phyloP scores from a whole-genome alignment of 306 rosid genomes.

The Mucuna pruriens region DNA sequence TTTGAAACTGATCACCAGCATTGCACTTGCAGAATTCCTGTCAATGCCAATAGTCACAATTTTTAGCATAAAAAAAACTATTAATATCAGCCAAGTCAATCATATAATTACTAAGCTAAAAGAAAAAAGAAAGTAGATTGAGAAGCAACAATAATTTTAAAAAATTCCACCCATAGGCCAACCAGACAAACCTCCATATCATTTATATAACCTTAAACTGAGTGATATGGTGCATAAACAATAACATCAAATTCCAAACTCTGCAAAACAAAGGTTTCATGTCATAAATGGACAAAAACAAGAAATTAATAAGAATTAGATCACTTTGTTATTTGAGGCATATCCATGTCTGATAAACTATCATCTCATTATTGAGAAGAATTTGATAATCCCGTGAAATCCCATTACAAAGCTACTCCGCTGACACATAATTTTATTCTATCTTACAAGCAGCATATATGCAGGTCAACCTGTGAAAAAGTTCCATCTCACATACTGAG shows the following conservation, averaged over 20 bases:
- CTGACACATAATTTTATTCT: conserved; percentile 95
- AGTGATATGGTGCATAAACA: conserved; percentile 86
- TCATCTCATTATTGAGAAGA: conserved; percentile 99
- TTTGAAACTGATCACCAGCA: conserved; percentile 56
- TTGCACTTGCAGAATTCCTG: conserved; percentile 63
- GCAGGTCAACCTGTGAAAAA: conserved; percentile 81
- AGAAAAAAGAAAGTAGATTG: conserved; percentile 2
- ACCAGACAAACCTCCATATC: conserved; percentile 68
- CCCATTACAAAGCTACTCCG: conserved; percentile 99
- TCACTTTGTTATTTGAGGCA: conserved; percentile 46
- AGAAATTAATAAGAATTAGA: background rate
- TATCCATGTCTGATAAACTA: conserved; percentile 93
- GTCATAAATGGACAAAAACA: background rate
- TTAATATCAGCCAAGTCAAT: conserved; percentile 16
- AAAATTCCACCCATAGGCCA: conserved; percentile 3
- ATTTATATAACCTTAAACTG: conserved; percentile 71
- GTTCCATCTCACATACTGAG: conserved; percentile 7
- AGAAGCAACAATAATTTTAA: background rate
- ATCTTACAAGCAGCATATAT: conserved; percentile 95
- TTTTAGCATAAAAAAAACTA: conserved; percentile 4
- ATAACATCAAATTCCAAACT: conserved; percentile 91
- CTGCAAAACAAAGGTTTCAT: conserved; percentile 50
- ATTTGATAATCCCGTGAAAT: conserved; percentile 94
- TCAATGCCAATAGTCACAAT: conserved; percentile 26
- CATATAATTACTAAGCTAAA: background rate